A percentile compares a stretch with the other conserved stretches of the same genome.
phyloP scores from a whole-genome alignment of 2,329 filamentous ascomycete genomes.

The Cercospora beticola region DNA sequence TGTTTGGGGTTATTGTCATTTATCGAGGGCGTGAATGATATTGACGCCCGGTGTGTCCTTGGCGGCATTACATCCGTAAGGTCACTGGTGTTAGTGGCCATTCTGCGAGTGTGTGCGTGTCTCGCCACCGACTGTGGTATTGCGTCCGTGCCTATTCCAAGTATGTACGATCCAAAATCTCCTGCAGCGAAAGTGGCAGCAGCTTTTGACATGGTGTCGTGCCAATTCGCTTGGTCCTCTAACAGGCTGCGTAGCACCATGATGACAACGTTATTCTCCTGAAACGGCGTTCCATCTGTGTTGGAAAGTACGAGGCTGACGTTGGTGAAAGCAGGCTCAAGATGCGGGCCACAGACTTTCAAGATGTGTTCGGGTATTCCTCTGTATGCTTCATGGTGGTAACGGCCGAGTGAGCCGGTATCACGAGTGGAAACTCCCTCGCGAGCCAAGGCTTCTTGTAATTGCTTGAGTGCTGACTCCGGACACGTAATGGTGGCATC shows the following conservation, averaged over 20 bases:
- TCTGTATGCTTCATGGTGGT: slow-evolving; percentile 2
- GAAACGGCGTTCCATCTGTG: background rate
- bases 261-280: background rate
- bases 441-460: background rate
- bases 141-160: slow-evolving; percentile 1
- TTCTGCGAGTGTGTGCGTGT: background rate
- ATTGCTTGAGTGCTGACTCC: background rate
- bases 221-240: slow-evolving; percentile 10
- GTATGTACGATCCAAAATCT: background rate
- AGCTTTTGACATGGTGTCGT: slow-evolving; percentile 5
- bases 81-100: background rate
- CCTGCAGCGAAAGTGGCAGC: background rate
- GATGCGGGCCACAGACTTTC: background rate
- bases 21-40: background rate
- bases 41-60: background rate
- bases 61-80: background rate
- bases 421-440: background rate
- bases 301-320: slow-evolving; percentile 7
- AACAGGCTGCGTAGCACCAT: slow-evolving; percentile 7
- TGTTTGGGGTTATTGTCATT: background rate
- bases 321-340: background rate
- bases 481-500: slow-evolving; percentile 8
- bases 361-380: background rate
- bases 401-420: slow-evolving; percentile 5
- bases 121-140: background rate